Conservation (phyloP, 2,329 filamentous ascomycete genomes). For the Ceratocystis destructans region DNA sequence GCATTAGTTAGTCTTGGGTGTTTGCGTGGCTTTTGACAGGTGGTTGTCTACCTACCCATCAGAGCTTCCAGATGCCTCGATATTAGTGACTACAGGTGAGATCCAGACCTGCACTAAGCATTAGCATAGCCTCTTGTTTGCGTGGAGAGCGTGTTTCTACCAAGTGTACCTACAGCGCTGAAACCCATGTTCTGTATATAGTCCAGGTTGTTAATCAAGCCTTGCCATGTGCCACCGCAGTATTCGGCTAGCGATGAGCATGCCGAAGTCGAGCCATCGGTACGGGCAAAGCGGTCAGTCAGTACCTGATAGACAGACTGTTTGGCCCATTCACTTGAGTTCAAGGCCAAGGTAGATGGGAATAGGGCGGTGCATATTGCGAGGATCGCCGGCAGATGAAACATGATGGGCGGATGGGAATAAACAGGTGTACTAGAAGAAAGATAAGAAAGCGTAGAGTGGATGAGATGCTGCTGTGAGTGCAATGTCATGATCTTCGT, state of each 20-base stretch:
- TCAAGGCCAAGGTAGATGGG: slow-evolving; percentile 21
- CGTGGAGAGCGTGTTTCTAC: neutral
- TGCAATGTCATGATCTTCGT: neutral
- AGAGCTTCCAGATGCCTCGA: slow-evolving; percentile 25
- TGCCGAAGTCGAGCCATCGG: slow-evolving; percentile 27
- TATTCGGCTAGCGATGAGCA: slow-evolving; percentile 28
- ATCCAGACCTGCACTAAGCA: slow-evolving; percentile 28
- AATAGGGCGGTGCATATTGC: slow-evolving; percentile 1
- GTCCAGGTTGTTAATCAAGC: slow-evolving; percentile 36
- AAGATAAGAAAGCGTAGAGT: neutral
- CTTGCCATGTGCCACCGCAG: slow-evolving; percentile 38
- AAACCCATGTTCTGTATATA: slow-evolving; percentile 38
- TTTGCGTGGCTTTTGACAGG: neutral
- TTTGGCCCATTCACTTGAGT: slow-evolving; percentile 27
- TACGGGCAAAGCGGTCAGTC: slow-evolving; percentile 32
- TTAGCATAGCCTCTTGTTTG: slow-evolving; percentile 1
- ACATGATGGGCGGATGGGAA: neutral
- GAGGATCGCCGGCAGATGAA: slow-evolving; percentile 6
- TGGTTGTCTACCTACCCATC: slow-evolving; percentile 19
- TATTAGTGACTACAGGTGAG: slow-evolving; percentile 32
- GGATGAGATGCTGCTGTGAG: neutral
- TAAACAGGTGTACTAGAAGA: neutral
- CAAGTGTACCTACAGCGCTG: slow-evolving; percentile 24
- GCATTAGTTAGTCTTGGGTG: neutral
- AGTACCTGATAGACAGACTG: slow-evolving; percentile 35